A percentile compares a stretch with the other conserved stretches of the same genome.
Conservation (phyloP, 2,329 filamentous ascomycete genomes). For the Trichoderma harzianum region DNA sequence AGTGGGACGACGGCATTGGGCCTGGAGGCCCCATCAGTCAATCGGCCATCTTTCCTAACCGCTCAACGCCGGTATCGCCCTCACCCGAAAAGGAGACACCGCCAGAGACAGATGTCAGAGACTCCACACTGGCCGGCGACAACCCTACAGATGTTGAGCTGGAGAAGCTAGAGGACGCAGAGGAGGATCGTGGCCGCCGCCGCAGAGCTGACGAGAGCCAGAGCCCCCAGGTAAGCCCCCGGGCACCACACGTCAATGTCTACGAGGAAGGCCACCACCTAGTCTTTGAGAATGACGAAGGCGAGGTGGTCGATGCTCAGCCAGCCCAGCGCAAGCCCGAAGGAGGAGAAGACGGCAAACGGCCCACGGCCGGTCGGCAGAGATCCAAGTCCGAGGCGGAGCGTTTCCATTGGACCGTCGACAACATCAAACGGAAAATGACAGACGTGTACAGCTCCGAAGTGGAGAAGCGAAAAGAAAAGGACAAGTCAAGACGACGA, state of each 20-base stretch:
- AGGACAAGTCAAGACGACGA: conserved; percentile 56
- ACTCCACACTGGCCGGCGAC: conserved; percentile 34
- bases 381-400: conserved; percentile 12
- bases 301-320: conserved; percentile 71
- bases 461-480: conserved; percentile 59
- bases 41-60: conserved; percentile 78
- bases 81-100: conserved; percentile 31
- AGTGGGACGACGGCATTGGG: conserved; percentile 67
- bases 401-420: conserved; percentile 31
- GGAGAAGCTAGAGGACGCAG: conserved; percentile 25
- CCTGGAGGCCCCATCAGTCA: conserved; percentile 85
- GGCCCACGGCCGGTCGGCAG: conserved; percentile 20
- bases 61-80: conserved; percentile 28
- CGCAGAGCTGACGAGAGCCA: not conserved
- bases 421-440: conserved; percentile 48
- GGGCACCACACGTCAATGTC: conserved; percentile 53
- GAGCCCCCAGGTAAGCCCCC: conserved; percentile 18
- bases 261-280: conserved; percentile 79
- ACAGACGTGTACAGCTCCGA: conserved; percentile 57
- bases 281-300: conserved; percentile 80
- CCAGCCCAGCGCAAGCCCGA: conserved; percentile 32
- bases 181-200: conserved; percentile 22
- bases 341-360: conserved; percentile 8
- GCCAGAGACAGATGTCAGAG: conserved; percentile 29
- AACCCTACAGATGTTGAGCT: conserved; percentile 31